Evolutionary conservation across 805 yeast genomes (phyloP), one percentile per base, ranked within the genome.

Genomic region (Wickerhamiella alocasiicola): DNA sequence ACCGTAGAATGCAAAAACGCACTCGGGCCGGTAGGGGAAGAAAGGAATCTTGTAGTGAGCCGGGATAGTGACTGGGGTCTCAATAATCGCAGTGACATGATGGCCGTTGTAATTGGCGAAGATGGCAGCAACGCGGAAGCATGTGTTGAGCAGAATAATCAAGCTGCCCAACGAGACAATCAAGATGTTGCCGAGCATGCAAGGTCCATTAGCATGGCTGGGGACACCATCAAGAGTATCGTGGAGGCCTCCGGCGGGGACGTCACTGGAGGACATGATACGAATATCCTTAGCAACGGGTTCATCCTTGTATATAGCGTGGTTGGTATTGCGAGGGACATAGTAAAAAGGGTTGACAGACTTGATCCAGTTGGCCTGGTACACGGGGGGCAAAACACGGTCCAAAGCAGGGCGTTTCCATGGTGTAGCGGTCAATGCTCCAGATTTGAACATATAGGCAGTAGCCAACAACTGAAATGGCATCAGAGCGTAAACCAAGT

Each of bases 351-450:
- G 67, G 19, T 61, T 52, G 49, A 79, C 78, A 3, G 73, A 67
- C 55, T 76, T 74, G 52, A 81, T 75, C 91, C 91, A 81, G 70
- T 78, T 76, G 28, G 93, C 83, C 55, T 73, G 79, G 35, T 71
- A 53, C 12, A 58, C 59, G 15, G 49, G 47, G 12, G 46, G 75
- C 30, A 54, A 44, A 3, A 50, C 42, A 24, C 49, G 49, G 46
- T 52, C 74, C 49, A 71, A 67, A 26, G 29, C 37, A 31, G 26
- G 17, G 30, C 40, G 39, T 39, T 45, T 45, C 41, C 49, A 33
- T 17, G 49, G 48, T 37, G 45, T 39, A 6, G 52, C 49, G 13
- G 49, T 30, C 27, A 76, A 63, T 30, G 61, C 44, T 5, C 81
- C 71, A 16, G 83, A 75, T 46, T 70, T 70, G 50, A 76, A 60